A percentile compares a stretch with the other conserved stretches of the same genome.
Evolutionary conservation across 371 early-diverging fungal species (phyloP).

Genomic region (Saksenaea vasiformis): DNA sequence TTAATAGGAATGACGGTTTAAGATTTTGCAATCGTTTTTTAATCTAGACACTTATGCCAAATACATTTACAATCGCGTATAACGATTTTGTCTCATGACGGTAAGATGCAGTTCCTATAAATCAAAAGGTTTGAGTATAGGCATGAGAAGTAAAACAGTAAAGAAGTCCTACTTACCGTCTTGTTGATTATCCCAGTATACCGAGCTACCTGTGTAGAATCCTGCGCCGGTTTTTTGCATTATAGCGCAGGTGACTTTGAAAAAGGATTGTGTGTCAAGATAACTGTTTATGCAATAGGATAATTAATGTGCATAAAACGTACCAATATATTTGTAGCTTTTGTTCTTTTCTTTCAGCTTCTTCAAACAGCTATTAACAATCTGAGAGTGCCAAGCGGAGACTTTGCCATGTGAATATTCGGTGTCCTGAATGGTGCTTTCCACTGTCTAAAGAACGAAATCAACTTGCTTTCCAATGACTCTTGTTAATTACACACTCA

Average conservation of each 20-base stretch:
- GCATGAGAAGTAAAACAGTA: background rate
- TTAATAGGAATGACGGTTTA: background rate
- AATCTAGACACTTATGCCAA: slow-evolving; percentile 52
- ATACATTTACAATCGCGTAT: slow-evolving; percentile 68
- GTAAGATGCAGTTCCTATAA: slow-evolving; percentile 66
- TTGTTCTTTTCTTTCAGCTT: slow-evolving; percentile 65
- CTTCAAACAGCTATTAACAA: slow-evolving; percentile 67
- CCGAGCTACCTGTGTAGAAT: slow-evolving; percentile 72
- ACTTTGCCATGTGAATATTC: slow-evolving; percentile 73
- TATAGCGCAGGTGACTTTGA: slow-evolving; percentile 58
- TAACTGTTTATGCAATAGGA: background rate
- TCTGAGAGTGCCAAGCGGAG: slow-evolving; percentile 66
- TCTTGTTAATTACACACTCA: background rate
- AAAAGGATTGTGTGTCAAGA: background rate
- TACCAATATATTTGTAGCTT: slow-evolving; percentile 78
- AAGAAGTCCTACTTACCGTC: slow-evolving; percentile 15
- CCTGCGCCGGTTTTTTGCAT: slow-evolving; percentile 81
- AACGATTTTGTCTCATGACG: slow-evolving; percentile 70
- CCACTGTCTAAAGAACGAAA: slow-evolving; percentile 50
- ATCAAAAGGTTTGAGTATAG: background rate
- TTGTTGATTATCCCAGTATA: slow-evolving; percentile 68
- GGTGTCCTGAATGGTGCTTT: slow-evolving; percentile 60
- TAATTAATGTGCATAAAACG: background rate
- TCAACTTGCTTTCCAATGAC: background rate
- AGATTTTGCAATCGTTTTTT: background rate